A percentile compares a stretch with the other conserved stretches of the same genome.
Evolutionary conservation across 2,329 filamentous ascomycete species (phyloP).

Genomic region (Pleomassaria siparia): DNA sequence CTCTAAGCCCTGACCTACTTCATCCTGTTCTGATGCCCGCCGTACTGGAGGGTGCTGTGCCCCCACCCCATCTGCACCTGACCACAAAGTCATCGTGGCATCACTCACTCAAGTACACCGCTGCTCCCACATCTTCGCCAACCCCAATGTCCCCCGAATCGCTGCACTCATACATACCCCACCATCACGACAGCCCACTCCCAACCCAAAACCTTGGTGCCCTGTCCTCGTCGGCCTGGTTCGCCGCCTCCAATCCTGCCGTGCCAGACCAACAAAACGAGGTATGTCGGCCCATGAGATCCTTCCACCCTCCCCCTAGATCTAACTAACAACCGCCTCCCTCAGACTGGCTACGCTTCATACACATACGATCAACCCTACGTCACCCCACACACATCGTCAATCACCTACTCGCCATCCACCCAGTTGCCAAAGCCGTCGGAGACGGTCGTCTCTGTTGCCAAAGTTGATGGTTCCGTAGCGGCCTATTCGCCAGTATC

Average conservation of each 20-base stretch:
- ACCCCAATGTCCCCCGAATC: slow-evolving; percentile 37
- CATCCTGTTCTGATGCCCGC: slow-evolving; percentile 33
- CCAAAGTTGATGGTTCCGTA: slow-evolving; percentile 22
- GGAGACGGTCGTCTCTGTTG: slow-evolving; percentile 20
- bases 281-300: slow-evolving; percentile 26
- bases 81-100: slow-evolving; percentile 32
- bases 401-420: slow-evolving; percentile 25
- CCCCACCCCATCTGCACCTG: slow-evolving; percentile 37
- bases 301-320: slow-evolving; percentile 5
- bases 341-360: slow-evolving; percentile 26
- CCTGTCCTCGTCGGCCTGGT: slow-evolving; percentile 34
- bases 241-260: slow-evolving; percentile 29
- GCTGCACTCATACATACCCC: slow-evolving; percentile 31
- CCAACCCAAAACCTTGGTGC: slow-evolving; percentile 26
- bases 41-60: slow-evolving; percentile 37
- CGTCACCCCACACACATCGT: slow-evolving; percentile 33
- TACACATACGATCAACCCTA: slow-evolving; percentile 34
- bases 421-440: slow-evolving; percentile 26
- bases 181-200: slow-evolving; percentile 28
- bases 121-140: slow-evolving; percentile 28
- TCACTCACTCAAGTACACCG: slow-evolving; percentile 25
- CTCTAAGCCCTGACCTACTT: slow-evolving; percentile 19
- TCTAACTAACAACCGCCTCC: slow-evolving; percentile 7
- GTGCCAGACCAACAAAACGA: slow-evolving; percentile 29
- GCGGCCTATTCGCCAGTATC: slow-evolving; percentile 36